These are phyloP conservation scores for Chlorella sp. DNA, from an alignment of 139 green algal genomes.

Conservation along the genomic window DNA sequence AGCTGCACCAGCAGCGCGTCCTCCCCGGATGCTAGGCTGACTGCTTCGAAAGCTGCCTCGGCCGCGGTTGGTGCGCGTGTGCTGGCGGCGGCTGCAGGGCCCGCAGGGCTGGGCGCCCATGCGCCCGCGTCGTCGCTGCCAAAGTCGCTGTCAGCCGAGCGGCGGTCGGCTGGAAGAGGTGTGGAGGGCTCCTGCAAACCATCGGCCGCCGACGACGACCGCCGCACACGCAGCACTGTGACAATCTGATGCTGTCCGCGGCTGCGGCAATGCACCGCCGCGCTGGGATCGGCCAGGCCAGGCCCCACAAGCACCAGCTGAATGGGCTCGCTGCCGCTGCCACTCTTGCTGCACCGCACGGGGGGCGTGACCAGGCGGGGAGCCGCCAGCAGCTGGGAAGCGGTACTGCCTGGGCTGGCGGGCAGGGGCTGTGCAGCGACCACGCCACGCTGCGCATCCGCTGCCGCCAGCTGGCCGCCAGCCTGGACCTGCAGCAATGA, in stretches of 20 bases:
- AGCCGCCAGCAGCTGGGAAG: background rate
- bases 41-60: background rate
- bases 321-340: background rate
- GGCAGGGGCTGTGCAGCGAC: background rate
- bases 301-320: constrained; percentile 5
- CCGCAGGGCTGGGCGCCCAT: background rate
- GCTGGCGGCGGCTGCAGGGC: background rate
- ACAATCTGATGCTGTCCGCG: background rate
- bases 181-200: background rate
- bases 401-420: background rate
- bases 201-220: too few relatives aligned
- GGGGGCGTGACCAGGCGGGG: background rate
- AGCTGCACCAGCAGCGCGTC: constrained; percentile 3
- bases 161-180: background rate
- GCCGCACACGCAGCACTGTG: background rate
- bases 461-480: background rate
- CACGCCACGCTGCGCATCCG: background rate
- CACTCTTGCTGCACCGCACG: too few relatives aligned
- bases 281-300: background rate
- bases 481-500: background rate
- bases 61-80: background rate
- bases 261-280: constrained; percentile 16
- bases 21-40: background rate
- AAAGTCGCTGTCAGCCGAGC: background rate
- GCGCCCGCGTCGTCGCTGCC: background rate